Conservation (phyloP, 2,329 filamentous ascomycete species). For the Botrytis elliptica region DNA sequence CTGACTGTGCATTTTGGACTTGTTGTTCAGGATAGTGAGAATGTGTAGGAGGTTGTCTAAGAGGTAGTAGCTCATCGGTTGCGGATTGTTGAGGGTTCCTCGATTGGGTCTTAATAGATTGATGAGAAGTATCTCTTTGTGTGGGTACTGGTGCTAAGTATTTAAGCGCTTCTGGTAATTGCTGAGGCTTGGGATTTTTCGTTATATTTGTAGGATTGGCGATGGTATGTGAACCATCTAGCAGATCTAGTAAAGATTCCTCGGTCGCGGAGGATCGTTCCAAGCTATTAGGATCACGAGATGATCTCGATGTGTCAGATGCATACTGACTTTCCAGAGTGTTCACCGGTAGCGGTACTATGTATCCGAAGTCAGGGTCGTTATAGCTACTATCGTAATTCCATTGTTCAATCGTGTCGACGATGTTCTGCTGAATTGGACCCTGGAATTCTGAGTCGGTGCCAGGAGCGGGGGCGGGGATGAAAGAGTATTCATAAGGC, state of each 20-base stretch:
- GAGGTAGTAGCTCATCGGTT: background rate
- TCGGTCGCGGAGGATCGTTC: slow-evolving; percentile 11
- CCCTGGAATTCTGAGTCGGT: background rate
- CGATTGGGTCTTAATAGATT: background rate
- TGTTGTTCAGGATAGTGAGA: background rate
- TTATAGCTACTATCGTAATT: background rate
- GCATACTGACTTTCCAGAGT: background rate
- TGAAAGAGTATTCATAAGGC: slow-evolving; percentile 10
- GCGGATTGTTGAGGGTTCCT: background rate
- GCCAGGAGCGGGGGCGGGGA: slow-evolving; percentile 5
- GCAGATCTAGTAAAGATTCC: slow-evolving; percentile 13
- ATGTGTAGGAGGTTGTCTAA: background rate
- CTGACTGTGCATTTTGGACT: slow-evolving; percentile 14
- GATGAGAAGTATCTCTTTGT: background rate
- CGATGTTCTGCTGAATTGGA: background rate
- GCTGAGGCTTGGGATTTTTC: background rate
- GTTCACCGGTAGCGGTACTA: background rate
- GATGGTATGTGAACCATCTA: slow-evolving; percentile 1
- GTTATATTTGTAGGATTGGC: background rate
- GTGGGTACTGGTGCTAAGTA: slow-evolving; percentile 12
- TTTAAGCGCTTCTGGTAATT: slow-evolving; percentile 18
- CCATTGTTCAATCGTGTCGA: slow-evolving; percentile 13
- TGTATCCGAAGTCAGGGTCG: background rate
- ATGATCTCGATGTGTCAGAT: background rate
- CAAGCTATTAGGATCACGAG: slow-evolving; percentile 10